Percentiles rank a stretch among this genome's conserved stretches.
Evolutionary conservation across 2,329 filamentous ascomycete genomes (phyloP).

Genomic region (Alternaria triticimaculans): DNA sequence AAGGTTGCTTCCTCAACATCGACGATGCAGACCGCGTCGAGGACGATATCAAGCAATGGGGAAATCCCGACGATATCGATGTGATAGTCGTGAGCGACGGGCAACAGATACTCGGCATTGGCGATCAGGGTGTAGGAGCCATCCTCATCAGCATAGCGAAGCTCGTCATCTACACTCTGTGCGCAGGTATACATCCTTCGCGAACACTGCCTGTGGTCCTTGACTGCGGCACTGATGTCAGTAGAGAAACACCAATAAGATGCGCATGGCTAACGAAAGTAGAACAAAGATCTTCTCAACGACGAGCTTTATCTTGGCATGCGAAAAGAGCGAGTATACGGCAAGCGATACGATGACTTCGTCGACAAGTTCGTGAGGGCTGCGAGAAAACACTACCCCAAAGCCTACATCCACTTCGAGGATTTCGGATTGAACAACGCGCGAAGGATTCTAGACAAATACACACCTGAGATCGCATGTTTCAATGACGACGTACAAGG

Average conservation of each 20-base stretch:
- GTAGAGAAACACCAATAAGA: not conserved
- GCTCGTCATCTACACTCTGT: conserved; percentile 80
- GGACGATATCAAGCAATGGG: conserved; percentile 72
- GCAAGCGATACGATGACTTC: conserved; percentile 77
- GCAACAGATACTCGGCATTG: conserved; percentile 81
- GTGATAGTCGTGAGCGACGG: conserved; percentile 85
- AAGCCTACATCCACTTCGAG: conserved; percentile 87
- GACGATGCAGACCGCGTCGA: conserved; percentile 70
- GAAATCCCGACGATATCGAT: conserved; percentile 75
- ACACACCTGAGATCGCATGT: conserved; percentile 75
- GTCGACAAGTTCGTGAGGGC: conserved; percentile 75
- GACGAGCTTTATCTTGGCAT: conserved; percentile 84
- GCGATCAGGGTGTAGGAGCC: conserved; percentile 85
- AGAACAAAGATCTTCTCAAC: conserved; percentile 74
- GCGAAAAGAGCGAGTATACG: conserved; percentile 68
- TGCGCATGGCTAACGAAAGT: conserved; percentile 7
- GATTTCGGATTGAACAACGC: conserved; percentile 84
- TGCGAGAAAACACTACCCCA: conserved; percentile 73
- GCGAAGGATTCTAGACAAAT: conserved; percentile 76
- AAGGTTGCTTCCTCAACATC: conserved; percentile 83
- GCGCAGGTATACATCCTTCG: conserved; percentile 83
- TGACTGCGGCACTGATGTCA: conserved; percentile 80
- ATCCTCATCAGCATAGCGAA: conserved; percentile 87
- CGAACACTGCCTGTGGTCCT: conserved; percentile 80
- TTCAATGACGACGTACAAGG: conserved; percentile 95